Conservation (phyloP, 176 grass and related monocot species). For the Raddia distichophylla region DNA sequence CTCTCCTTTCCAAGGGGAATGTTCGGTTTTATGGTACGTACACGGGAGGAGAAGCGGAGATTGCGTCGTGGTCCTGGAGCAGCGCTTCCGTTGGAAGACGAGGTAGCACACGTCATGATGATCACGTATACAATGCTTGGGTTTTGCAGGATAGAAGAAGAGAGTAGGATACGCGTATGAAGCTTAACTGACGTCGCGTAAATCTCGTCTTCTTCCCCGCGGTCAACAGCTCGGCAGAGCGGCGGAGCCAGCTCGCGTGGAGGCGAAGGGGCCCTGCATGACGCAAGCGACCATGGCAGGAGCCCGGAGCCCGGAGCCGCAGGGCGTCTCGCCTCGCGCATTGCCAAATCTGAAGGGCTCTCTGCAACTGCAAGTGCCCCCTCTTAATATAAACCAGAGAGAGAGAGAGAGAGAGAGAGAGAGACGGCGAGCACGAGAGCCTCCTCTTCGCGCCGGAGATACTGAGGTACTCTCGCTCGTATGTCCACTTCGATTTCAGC, state of each 20-base stretch:
- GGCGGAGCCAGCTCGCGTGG: background rate
- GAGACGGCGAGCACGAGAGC: slow-evolving; percentile 17
- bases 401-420: background rate
- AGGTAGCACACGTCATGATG: too few relatives aligned
- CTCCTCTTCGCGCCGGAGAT: background rate
- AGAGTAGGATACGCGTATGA: background rate
- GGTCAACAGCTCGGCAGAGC: background rate
- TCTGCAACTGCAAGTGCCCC: slow-evolving; percentile 10
- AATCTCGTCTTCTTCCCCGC: background rate
- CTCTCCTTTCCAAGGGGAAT: too few relatives aligned
- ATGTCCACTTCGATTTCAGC: background rate
- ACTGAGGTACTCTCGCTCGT: slow-evolving; percentile 22
- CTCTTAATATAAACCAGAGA: background rate
- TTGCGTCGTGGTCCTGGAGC: too few relatives aligned
- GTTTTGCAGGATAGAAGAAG: background rate
- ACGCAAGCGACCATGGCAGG: slow-evolving; percentile 2
- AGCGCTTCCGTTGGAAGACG: too few relatives aligned
- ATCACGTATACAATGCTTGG: background rate
- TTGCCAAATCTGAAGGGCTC: slow-evolving; percentile 2
- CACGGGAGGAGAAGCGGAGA: too few relatives aligned
- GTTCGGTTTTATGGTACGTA: too few relatives aligned
- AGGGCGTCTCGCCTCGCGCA: slow-evolving; percentile 15
- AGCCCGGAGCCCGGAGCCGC: background rate
- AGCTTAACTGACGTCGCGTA: background rate
- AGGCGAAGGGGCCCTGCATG: background rate